Evolutionary conservation across 208 protist genomes (phyloP).

Genomic region (Leishmania mexicana): DNA sequence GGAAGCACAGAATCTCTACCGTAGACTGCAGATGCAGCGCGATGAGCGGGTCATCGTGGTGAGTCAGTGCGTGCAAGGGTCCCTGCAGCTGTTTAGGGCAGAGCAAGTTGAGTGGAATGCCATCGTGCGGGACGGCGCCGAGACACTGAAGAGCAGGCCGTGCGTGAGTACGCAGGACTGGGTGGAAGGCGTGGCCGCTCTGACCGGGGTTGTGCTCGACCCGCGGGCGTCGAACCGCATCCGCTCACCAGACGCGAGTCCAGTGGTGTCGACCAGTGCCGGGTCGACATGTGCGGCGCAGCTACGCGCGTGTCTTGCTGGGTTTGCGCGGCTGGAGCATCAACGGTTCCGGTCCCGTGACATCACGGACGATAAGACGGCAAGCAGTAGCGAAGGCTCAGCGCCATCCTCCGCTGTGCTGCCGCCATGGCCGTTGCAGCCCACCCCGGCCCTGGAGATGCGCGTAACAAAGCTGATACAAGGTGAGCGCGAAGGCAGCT

Average conservation of each 20-base stretch:
- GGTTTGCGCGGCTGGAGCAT: conserved; percentile 21
- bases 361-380: not conserved
- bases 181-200: conserved; percentile 32
- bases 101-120: conserved; percentile 54
- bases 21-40: conserved; percentile 46
- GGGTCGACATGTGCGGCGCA: not conserved
- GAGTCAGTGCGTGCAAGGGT: conserved; percentile 46
- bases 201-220: conserved; percentile 29
- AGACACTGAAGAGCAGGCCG: conserved; percentile 23
- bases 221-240: conserved; percentile 2
- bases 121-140: conserved; percentile 38
- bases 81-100: conserved; percentile 42
- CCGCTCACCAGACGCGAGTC: not conserved
- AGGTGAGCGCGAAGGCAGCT: not conserved
- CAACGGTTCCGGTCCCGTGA: not conserved
- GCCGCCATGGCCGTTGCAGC: not conserved
- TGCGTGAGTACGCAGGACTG: conserved; percentile 37
- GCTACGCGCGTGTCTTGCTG: conserved; percentile 10
- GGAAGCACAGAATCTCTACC: conserved; percentile 43
- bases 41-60: conserved; percentile 64
- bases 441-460: not conserved
- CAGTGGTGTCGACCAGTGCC: not conserved
- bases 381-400: not conserved
- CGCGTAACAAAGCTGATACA: not conserved
- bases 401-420: not conserved